Evolutionary conservation across 768 basidiomycete genomes (phyloP).

Genomic region (Suillus tomentosus): DNA sequence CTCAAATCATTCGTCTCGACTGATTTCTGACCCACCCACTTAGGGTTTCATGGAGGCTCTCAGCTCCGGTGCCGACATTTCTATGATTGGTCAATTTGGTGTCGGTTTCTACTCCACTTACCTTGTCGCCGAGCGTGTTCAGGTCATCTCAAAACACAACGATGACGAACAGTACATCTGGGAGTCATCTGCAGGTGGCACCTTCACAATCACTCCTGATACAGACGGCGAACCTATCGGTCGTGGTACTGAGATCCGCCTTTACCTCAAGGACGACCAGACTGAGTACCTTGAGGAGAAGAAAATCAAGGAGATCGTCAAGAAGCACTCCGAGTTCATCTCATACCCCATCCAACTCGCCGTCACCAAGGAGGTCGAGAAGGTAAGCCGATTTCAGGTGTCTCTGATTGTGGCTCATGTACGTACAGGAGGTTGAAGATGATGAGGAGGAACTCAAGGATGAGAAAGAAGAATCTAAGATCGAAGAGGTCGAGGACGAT

Average conservation of each 20-base stretch:
- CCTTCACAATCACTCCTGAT: conserved; percentile 97
- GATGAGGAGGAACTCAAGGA: conserved; percentile 75
- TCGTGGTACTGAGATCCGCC: conserved; percentile 90
- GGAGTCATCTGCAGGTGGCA: conserved; percentile 99
- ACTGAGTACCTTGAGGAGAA: conserved; percentile 99
- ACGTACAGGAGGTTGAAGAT: conserved; percentile 78
- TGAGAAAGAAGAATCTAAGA: conserved; percentile 75
- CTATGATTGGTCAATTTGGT: conserved; percentile 99
- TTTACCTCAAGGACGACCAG: conserved; percentile 98
- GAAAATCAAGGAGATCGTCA: conserved; percentile 98
- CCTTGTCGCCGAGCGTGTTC: conserved; percentile 97
- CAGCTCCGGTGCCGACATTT: conserved; percentile 83
- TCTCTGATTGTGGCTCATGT: background rate
- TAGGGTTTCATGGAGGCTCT: conserved; percentile 99
- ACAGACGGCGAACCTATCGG: conserved; percentile 87
- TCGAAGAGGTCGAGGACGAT: conserved; percentile 83
- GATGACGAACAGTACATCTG: conserved; percentile 99
- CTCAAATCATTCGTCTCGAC: background rate
- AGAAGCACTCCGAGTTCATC: conserved; percentile 99
- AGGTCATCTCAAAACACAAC: conserved; percentile 99
- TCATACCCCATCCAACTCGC: conserved; percentile 99
- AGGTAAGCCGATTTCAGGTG: conserved; percentile 53
- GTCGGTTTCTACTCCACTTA: conserved; percentile 99
- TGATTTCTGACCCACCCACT: conserved; percentile 9
- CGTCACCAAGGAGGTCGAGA: conserved; percentile 99